Evolutionary conservation across 192 early-diverging fungal species (phyloP), one percentile per base, ranked within the genome.

Genomic region (Mortierella antarctica): DNA sequence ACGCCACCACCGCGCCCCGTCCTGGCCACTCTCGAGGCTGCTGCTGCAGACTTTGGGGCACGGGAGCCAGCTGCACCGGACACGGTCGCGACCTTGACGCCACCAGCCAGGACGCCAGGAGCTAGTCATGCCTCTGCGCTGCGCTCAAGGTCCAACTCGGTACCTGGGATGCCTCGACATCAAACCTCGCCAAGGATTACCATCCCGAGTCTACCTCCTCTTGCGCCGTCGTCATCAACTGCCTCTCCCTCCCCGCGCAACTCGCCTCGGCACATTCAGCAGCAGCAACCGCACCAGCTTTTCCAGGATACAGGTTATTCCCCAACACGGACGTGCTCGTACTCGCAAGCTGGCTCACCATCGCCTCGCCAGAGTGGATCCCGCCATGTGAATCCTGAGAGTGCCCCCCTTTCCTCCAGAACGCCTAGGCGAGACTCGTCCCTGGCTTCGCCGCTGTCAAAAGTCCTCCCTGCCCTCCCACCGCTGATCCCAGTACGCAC

Each of bases 391-490:
- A 31, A 31, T 31, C 31, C 31, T 31, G 31, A 31, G 31, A 66
- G 23, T 56, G 31, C 31, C 52, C 10, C 9, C 49, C 51, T 15
- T 55, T 14, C 41, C 21, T 59, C 69, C 15, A 71, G 69, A 55
- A 53, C 69, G 9, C 69, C 52, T 23, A 40, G 60, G 39, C 59
- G 69, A 13, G 69, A 62, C 13, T 62, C 69, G 39, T 71, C 69
- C 4, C 21, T 71, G 2, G n/a, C 48, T 2, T 53, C 31, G 13
- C 40, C 69, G 41, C 39, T 53, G n/a, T 31, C 59, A 0, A 13
- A 40, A n/a, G 51, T 71, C 42, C 50, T 61, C 18, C 69, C 69
- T 52, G 57, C 69, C 12, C 17, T 71, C 23, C 59, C 69, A 23
- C 69, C 69, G 15, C 7, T 66, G 13, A 66, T 66, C 11, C 66